phyloP scores from a whole-genome alignment of 192 early-diverging fungal genomes.

The Entomortierella chlamydospora region DNA sequence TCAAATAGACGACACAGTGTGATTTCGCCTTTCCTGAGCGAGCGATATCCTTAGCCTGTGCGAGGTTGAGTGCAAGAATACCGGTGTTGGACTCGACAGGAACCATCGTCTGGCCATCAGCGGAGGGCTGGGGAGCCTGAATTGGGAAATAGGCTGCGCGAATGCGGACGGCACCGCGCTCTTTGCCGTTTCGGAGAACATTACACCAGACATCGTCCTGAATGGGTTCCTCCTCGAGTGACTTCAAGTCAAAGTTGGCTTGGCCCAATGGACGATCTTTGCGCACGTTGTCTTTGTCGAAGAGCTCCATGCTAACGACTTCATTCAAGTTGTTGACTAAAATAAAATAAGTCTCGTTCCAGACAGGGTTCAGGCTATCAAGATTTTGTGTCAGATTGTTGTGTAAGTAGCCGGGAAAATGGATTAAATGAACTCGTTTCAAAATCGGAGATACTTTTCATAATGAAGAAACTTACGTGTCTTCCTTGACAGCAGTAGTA shows the following conservation, averaged over 20 bases:
- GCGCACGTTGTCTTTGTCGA: slow-evolving; percentile 82
- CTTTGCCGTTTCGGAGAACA: slow-evolving; percentile 42
- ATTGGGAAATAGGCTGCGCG: slow-evolving; percentile 45
- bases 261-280: slow-evolving; percentile 78
- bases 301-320: slow-evolving; percentile 79
- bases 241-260: slow-evolving; percentile 64
- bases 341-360: slow-evolving; percentile 84
- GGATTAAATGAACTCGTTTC: no score
- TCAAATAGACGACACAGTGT: slow-evolving; percentile 69
- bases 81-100: slow-evolving; percentile 66
- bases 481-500: slow-evolving; percentile 73
- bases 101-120: slow-evolving; percentile 28
- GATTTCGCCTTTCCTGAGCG: slow-evolving; percentile 53
- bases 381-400: neutral
- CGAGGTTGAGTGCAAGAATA: slow-evolving; percentile 74
- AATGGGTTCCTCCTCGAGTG: slow-evolving; percentile 53
- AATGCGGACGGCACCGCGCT: slow-evolving; percentile 42
- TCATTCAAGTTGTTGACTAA: slow-evolving; percentile 83
- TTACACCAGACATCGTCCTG: slow-evolving; percentile 62
- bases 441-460: no score
- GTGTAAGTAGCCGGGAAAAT: no score
- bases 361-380: slow-evolving; percentile 75
- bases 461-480: slow-evolving; percentile 61
- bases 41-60: slow-evolving; percentile 76
- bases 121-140: slow-evolving; percentile 21